phyloP scores from a whole-genome alignment of 78 protist genomes.

The Isochrysis galbana region DNA sequence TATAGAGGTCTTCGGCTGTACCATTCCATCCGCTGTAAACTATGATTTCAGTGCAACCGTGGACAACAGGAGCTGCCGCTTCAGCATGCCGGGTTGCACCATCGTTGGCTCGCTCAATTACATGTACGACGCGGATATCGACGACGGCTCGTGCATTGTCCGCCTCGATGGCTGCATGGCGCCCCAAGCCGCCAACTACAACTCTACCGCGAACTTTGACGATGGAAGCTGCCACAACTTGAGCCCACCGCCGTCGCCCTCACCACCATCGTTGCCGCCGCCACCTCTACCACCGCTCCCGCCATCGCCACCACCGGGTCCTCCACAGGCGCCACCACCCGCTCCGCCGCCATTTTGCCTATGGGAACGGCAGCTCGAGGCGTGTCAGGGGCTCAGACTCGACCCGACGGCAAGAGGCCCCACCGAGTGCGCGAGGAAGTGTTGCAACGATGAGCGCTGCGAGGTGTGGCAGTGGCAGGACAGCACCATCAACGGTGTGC shows the following conservation, averaged over 20 bases:
- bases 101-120: too few relatives aligned
- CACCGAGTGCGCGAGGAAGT: not conserved
- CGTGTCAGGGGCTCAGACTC: not conserved
- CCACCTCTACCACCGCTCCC: not conserved
- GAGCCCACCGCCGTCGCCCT: not conserved
- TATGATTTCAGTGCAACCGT: too few relatives aligned
- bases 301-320: not conserved
- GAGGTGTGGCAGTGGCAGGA: not conserved
- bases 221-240: not conserved
- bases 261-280: not conserved
- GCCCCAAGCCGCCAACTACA: not conserved
- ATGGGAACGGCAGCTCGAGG: not conserved
- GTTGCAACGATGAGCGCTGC: not conserved
- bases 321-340: not conserved
- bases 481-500: not conserved
- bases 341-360: not conserved
- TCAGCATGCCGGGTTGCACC: too few relatives aligned
- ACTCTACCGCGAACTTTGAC: not conserved
- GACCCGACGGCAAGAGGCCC: not conserved
- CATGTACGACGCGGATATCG: too few relatives aligned
- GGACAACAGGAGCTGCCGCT: too few relatives aligned
- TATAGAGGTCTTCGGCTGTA: too few relatives aligned
- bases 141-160: too few relatives aligned
- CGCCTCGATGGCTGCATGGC: not conserved
- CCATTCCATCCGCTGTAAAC: too few relatives aligned